These are phyloP conservation scores for Dryas drummondii DNA, from an alignment of 306 rosid genomes.

Conservation along the genomic window DNA sequence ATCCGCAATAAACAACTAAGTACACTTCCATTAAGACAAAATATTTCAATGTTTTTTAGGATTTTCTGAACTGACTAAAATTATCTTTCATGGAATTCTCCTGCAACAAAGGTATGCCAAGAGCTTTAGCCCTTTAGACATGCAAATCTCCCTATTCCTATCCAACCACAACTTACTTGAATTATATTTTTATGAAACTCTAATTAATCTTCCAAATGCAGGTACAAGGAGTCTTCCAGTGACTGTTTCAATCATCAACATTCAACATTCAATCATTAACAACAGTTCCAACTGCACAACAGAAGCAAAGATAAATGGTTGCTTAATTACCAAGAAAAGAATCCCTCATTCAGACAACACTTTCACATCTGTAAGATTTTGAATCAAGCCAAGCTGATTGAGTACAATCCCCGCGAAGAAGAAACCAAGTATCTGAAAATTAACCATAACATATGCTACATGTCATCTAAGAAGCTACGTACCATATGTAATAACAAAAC, in stretches of 20 bases:
- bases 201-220: too few species aligned
- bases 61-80: background rate
- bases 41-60: background rate
- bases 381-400: conserved; percentile 93
- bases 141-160: background rate
- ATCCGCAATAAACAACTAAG: background rate
- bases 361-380: conserved; percentile 91
- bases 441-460: conserved; percentile 8
- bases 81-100: background rate
- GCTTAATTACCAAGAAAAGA: conserved; percentile 87
- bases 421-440: conserved; percentile 94
- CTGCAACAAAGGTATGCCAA: background rate
- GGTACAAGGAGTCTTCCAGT: too few species aligned
- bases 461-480: conserved; percentile 1
- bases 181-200: background rate
- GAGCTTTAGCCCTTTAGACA: background rate
- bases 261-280: too few species aligned
- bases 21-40: background rate
- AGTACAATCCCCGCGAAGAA: conserved; percentile 91
- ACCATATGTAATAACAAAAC: too few species aligned
- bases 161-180: background rate
- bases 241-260: too few species aligned
- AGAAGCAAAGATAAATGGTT: conserved; percentile 20
- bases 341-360: conserved; percentile 97
- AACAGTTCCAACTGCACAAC: conserved; percentile 18